phyloP scores from a whole-genome alignment of 805 yeast species.

The Pichia phayaonensis region DNA sequence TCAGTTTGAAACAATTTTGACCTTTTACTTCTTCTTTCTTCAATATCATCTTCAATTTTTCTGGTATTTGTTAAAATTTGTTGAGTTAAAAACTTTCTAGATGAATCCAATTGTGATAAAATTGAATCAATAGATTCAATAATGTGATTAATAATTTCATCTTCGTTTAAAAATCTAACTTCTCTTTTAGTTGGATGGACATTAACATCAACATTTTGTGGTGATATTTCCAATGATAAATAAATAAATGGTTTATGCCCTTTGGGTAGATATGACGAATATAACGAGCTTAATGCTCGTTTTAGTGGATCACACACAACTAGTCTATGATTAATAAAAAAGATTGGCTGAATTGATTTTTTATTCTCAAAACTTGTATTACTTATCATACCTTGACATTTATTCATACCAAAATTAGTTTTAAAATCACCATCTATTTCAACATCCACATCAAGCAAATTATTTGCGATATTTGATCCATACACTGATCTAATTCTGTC shows the following conservation, averaged over 20 bases:
- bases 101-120: slow-evolving; percentile 52
- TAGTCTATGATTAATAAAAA: slow-evolving; percentile 80
- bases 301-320: slow-evolving; percentile 77
- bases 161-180: slow-evolving; percentile 78
- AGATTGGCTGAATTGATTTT: slow-evolving; percentile 57
- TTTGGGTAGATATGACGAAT: slow-evolving; percentile 64
- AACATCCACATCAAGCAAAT: slow-evolving; percentile 44
- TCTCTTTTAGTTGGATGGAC: slow-evolving; percentile 95
- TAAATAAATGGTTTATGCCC: slow-evolving; percentile 75
- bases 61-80: slow-evolving; percentile 36
- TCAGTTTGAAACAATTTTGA: slow-evolving; percentile 1
- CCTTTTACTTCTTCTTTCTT: slow-evolving; percentile 4
- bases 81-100: slow-evolving; percentile 64
- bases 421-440: slow-evolving; percentile 21
- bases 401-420: slow-evolving; percentile 39
- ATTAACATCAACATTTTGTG: slow-evolving; percentile 79
- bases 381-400: slow-evolving; percentile 55
- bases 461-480: slow-evolving; percentile 63
- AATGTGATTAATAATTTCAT: slow-evolving; percentile 67
- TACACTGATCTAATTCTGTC: slow-evolving; percentile 71
- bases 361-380: slow-evolving; percentile 65
- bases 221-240: slow-evolving; percentile 56
- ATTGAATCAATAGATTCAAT: slow-evolving; percentile 40
- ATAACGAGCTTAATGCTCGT: slow-evolving; percentile 57
- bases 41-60: slow-evolving; percentile 7